Evolutionary conservation across 148 eudicot species (phyloP), one percentile per base, ranked within the genome.

Genomic region (Camellia japonica): DNA sequence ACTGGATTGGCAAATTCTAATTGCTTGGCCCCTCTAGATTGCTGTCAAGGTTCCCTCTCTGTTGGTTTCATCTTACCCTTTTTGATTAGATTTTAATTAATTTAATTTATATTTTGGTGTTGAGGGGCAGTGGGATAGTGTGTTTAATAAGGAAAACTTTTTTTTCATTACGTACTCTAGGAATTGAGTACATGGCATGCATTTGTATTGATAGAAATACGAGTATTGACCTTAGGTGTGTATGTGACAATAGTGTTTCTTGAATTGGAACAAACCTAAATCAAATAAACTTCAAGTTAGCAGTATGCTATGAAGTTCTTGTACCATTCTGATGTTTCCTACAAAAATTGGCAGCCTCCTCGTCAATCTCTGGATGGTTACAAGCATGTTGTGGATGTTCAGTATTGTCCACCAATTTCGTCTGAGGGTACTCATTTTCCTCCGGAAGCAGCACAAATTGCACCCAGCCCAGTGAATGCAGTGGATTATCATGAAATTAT

Each of bases 321-420:
- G 11, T 19, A 23, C 20, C 5, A 42, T 51, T 77, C 46, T 81
- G 3, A 76, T 52, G 47, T 41, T 66, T 41, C 44, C 69, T 76
- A 42, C 66, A 86, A 41, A 63, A 75, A 52, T 78, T 83, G 73
- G 83, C 90, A 92, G 95, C 93, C 98, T 62, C 93, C 95, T 83
- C 89, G 64, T 49, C 84, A 84, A 78, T 97, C 97, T 80, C 81
- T 97, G 91, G 97, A 91, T 79, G 98, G 98, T 66, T 97, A 94
- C 89, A 90, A 90, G 85, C 99, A 97, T 83, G 94, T 97, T 75
- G 97, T 97, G 42, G 92, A 94, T 82, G 95, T 97, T 56, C 91
- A 94, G 75, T 90, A 92, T 67, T 91, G 91, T 67, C 96, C 93
- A 3, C 95, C 98, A 49, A 86, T 89, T 73, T 85, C 85, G 30